phyloP scores from a whole-genome alignment of 352 stramenopile species.

The Phytophthora megakarya region DNA sequence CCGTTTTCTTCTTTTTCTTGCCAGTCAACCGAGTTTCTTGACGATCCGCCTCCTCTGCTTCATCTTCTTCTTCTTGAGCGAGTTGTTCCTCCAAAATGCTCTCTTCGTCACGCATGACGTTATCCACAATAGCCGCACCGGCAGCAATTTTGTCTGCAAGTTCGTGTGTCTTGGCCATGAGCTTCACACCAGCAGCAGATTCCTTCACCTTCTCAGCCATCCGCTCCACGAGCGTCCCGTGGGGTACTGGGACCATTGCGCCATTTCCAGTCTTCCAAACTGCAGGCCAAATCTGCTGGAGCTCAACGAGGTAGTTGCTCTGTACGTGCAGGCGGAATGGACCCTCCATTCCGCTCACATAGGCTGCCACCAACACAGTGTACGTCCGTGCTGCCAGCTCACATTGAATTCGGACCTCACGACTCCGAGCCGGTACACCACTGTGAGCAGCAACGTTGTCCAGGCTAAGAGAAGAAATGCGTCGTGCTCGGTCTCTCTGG shows the following conservation, averaged over 20 bases:
- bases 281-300: constrained; percentile 83
- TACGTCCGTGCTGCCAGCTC: constrained; percentile 82
- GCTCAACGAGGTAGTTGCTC: constrained; percentile 82
- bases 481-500: constrained; percentile 59
- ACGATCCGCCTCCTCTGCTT: constrained; percentile 36
- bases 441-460: constrained; percentile 83
- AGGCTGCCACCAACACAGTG: constrained; percentile 87
- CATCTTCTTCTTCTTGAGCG: constrained; percentile 48
- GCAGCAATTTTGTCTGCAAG: constrained; percentile 69
- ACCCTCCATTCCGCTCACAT: constrained; percentile 90
- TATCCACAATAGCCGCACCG: constrained; percentile 68
- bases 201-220: constrained; percentile 75
- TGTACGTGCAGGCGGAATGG: constrained; percentile 87
- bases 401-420: constrained; percentile 83
- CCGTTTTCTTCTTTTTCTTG: constrained; percentile 32
- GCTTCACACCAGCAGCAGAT: constrained; percentile 54
- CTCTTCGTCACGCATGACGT: constrained; percentile 70
- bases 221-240: constrained; percentile 53
- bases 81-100: constrained; percentile 63
- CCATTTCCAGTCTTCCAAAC: constrained; percentile 67
- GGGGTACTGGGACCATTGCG: constrained; percentile 36
- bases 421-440: constrained; percentile 66
- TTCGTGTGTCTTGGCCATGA: constrained; percentile 77
- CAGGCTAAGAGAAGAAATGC: constrained; percentile 64
- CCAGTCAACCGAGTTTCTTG: constrained; percentile 17